Base-by-base conservation (phyloP, 2,329 filamentous ascomycete genomes). In the Fusarium sp. region DNA sequence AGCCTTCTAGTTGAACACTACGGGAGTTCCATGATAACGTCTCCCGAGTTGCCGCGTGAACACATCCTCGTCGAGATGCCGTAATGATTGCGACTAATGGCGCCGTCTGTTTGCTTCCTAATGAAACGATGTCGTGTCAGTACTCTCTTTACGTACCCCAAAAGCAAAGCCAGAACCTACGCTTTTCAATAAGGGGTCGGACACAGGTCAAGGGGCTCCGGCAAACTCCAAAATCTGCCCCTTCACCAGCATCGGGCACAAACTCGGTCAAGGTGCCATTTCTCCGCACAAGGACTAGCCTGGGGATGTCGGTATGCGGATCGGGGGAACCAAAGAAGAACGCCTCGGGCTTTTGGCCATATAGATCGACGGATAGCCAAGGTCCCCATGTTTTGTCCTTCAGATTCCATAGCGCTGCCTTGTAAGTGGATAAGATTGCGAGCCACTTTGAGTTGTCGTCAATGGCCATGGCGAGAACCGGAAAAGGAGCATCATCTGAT, bases 391-490 rank as follows among this genome's bases (percentile, higher is more conserved):
- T 83, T 56, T 87, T 86, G 43, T 90, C 85, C 17, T 83, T 81
- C 5, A 94, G 84, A 73, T 90, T 89, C 90, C 93, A 95, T 6
- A 95, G 77, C 20, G 88, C 83, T 14, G 94, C 87, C 37, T 85
- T 86, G 56, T 85, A 84, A 6, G 87, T 86, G 10, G 91, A 91
- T 33, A 94, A 84, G 5, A 95, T 83, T 1, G 92, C 93, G 35
- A 95, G 84, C 87, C 90, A 92, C 45, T 86, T 88, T 2, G 91
- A 91, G 15, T 86, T 85, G 35, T 89, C 87, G 68, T 94, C 91
- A 35, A 95, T 88, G 0, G 91, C 87, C 77, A 93, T 87, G 4
- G 90, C 89, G 32, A 91, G 79, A 11, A 94, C 84, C 0, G 91
- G 90, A 68, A 91, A 91, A 0, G 86, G 85, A n/a, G 84, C 82